Evolutionary conservation across 305 asterid species (phyloP).

Genomic region (Coffea humblotiana): DNA sequence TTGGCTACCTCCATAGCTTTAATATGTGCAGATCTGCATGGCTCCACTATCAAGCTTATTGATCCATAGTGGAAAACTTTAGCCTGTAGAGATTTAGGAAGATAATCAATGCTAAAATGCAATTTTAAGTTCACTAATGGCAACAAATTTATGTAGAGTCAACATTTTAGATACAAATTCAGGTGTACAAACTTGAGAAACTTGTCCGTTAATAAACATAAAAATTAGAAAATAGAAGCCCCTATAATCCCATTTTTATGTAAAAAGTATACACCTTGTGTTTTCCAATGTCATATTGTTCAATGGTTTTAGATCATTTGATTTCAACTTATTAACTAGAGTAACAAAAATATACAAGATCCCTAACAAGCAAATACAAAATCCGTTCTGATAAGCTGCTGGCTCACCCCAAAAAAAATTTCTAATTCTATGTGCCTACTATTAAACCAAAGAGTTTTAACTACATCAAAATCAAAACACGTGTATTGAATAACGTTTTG

Average conservation of each 20-base stretch:
- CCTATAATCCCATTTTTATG: neutral
- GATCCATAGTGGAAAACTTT: conserved; percentile 91
- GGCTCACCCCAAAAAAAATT: neutral
- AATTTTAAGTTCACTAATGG: neutral
- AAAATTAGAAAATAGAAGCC: neutral
- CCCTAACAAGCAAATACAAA: neutral
- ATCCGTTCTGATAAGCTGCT: neutral
- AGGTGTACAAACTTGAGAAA: neutral
- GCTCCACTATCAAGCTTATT: conserved; percentile 89
- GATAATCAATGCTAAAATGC: neutral
- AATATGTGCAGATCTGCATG: conserved; percentile 76
- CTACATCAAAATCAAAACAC: neutral
- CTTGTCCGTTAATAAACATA: too few species aligned
- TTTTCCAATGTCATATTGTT: neutral
- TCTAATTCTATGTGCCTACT: neutral
- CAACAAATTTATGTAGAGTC: neutral
- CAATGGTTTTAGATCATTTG: neutral
- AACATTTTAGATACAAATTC: neutral
- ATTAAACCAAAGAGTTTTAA: neutral
- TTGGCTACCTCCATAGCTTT: conserved; percentile 91
- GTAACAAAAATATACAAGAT: neutral
- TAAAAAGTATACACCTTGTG: neutral
- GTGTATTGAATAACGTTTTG: too few species aligned
- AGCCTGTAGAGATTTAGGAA: conserved; percentile 36
- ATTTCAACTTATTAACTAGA: neutral